Conservation (phyloP, 164 flowering plant genomes). For the Nelumbo lutea region DNA sequence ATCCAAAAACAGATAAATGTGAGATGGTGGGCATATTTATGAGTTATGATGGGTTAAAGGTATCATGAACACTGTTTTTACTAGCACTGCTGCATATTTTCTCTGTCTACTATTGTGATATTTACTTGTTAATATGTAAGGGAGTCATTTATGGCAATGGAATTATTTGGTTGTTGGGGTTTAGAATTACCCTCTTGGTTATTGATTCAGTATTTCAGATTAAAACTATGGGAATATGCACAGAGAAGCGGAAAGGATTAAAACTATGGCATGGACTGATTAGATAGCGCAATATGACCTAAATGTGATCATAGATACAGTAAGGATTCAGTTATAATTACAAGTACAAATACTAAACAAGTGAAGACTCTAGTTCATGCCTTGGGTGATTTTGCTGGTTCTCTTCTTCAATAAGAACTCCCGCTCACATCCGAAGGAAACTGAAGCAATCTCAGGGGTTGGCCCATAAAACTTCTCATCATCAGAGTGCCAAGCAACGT, state of each 20-base stretch:
- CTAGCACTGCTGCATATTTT: neutral
- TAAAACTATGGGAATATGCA: neutral
- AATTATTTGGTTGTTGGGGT: too few species aligned
- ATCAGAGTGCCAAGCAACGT: constrained; percentile 95
- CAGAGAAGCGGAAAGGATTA: neutral
- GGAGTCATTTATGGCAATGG: too few species aligned
- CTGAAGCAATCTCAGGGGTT: constrained; percentile 83
- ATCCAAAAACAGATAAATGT: neutral
- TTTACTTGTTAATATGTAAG: too few species aligned
- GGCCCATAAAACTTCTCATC: constrained; percentile 89
- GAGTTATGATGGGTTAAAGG: neutral
- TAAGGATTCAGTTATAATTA: neutral
- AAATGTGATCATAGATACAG: neutral
- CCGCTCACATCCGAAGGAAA: constrained; percentile 89
- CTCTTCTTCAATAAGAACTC: constrained; percentile 76
- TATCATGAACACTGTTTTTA: neutral
- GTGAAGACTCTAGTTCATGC: constrained; percentile 18
- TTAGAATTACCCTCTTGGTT: too few species aligned
- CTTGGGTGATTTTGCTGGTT: constrained; percentile 33
- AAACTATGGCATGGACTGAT: too few species aligned
- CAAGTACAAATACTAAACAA: neutral
- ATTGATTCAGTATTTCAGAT: neutral
- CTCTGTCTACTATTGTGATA: too few species aligned
- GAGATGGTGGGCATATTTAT: too few species aligned
- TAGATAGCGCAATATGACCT: neutral